Evolutionary conservation across 805 yeast species (phyloP).

Genomic region (Pichia manshurica): DNA sequence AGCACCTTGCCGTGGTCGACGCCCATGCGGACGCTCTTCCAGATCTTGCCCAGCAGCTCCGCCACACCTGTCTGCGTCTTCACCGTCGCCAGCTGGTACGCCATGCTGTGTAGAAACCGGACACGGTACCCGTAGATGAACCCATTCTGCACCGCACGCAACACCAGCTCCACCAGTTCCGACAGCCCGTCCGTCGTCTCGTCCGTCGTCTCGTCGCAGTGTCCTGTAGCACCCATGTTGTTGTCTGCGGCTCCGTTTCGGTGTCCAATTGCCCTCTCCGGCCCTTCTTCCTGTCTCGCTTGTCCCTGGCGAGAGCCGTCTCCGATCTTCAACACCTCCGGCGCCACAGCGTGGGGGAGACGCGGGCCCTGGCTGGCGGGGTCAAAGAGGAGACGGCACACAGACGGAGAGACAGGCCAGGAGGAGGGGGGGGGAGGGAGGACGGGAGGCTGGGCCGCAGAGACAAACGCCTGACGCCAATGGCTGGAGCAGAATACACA

Average conservation of each 20-base stretch:
- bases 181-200: background rate
- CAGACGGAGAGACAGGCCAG: too few species aligned
- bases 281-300: background rate
- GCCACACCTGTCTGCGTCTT: background rate
- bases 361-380: too few species aligned
- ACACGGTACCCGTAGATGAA: conserved; percentile 30
- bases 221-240: too few species aligned
- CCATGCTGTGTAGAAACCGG: conserved; percentile 27
- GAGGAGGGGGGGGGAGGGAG: too few species aligned
- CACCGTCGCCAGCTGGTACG: conserved; percentile 24
- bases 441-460: too few species aligned
- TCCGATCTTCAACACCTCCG: background rate
- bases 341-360: background rate
- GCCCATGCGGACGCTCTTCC: conserved; percentile 22
- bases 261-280: background rate
- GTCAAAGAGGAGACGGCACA: too few species aligned
- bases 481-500: background rate
- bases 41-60: conserved; percentile 18
- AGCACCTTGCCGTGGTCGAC: conserved; percentile 30
- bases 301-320: background rate
- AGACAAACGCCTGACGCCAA: too few species aligned
- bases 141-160: conserved; percentile 33
- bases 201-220: too few species aligned
- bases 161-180: background rate
- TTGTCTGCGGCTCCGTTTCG: too few species aligned